Percentiles rank a stretch among this genome's conserved stretches.
These are phyloP conservation scores for Globisporangium alternatum DNA, from an alignment of 352 stramenopile genomes.

Conservation along the genomic window DNA sequence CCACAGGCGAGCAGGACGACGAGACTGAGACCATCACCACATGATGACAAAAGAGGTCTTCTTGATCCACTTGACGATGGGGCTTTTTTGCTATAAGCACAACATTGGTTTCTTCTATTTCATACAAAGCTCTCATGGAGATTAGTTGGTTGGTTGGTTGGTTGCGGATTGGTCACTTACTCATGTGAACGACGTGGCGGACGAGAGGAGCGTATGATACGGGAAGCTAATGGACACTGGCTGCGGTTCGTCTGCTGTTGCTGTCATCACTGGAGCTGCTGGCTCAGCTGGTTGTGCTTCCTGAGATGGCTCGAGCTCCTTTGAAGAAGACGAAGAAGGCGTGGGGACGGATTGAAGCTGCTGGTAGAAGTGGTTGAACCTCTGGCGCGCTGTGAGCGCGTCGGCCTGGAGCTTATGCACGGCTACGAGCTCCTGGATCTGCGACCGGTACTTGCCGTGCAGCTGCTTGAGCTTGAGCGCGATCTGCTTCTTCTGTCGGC, in stretches of 20 bases:
- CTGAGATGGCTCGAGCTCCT: background rate
- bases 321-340: background rate
- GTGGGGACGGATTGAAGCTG: slow-evolving; percentile 1
- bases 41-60: background rate
- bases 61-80: too few species aligned
- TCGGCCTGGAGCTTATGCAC: slow-evolving; percentile 55
- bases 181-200: slow-evolving; percentile 19
- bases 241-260: slow-evolving; percentile 1
- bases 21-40: background rate
- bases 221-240: slow-evolving; percentile 20
- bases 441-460: slow-evolving; percentile 33
- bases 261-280: background rate
- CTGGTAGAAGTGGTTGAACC: slow-evolving; percentile 32
- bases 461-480: slow-evolving; percentile 47
- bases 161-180: background rate
- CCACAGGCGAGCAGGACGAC: slow-evolving; percentile 28
- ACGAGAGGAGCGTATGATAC: slow-evolving; percentile 16
- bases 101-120: slow-evolving; percentile 4
- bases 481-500: slow-evolving; percentile 67
- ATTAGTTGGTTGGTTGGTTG: background rate
- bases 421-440: slow-evolving; percentile 38
- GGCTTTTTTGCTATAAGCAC: background rate
- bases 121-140: slow-evolving; percentile 3
- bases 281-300: background rate
- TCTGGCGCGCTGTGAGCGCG: slow-evolving; percentile 41